A percentile compares a stretch with the other conserved stretches of the same genome.
phyloP scores from a whole-genome alignment of 2,329 filamentous ascomycete species.

The Emergomyces africanus region DNA sequence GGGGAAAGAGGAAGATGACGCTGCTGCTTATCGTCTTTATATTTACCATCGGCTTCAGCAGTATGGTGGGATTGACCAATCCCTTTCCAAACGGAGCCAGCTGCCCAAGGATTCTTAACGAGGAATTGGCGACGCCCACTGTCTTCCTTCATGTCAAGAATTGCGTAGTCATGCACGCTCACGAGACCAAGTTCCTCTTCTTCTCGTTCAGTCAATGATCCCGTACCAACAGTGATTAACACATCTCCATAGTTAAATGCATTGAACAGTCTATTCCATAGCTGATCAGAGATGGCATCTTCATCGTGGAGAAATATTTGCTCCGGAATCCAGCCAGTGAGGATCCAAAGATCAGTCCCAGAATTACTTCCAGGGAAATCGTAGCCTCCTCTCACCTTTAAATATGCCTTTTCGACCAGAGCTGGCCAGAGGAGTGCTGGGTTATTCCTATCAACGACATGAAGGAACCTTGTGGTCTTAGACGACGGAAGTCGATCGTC shows the following conservation, averaged over 20 bases:
- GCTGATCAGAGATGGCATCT: constrained; percentile 58
- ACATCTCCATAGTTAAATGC: constrained; percentile 69
- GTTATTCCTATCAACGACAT: constrained; percentile 77
- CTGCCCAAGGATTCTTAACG: constrained; percentile 93
- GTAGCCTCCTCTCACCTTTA: constrained; percentile 91
- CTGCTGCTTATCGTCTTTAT: constrained; percentile 7
- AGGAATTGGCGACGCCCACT: constrained; percentile 55
- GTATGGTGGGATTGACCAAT: constrained; percentile 9
- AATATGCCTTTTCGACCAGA: constrained; percentile 86
- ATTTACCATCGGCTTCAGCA: constrained; percentile 4
- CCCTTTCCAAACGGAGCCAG: constrained; percentile 40
- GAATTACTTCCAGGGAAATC: constrained; percentile 98
- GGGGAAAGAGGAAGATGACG: constrained; percentile 31
- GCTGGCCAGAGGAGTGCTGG: constrained; percentile 80
- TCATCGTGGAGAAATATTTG: constrained; percentile 85
- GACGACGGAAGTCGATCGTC: constrained; percentile 77
- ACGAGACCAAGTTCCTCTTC: constrained; percentile 72
- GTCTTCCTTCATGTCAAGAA: constrained; percentile 61
- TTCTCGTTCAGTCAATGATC: constrained; percentile 61
- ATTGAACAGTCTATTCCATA: constrained; percentile 66
- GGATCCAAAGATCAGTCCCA: constrained; percentile 80
- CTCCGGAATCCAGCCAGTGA: constrained; percentile 95
- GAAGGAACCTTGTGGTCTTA: constrained; percentile 59
- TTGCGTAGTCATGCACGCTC: constrained; percentile 86
- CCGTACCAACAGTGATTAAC: constrained; percentile 81